These are phyloP conservation scores for Tulasnella sp. DNA, from an alignment of 768 basidiomycete genomes.

Conservation along the genomic window DNA sequence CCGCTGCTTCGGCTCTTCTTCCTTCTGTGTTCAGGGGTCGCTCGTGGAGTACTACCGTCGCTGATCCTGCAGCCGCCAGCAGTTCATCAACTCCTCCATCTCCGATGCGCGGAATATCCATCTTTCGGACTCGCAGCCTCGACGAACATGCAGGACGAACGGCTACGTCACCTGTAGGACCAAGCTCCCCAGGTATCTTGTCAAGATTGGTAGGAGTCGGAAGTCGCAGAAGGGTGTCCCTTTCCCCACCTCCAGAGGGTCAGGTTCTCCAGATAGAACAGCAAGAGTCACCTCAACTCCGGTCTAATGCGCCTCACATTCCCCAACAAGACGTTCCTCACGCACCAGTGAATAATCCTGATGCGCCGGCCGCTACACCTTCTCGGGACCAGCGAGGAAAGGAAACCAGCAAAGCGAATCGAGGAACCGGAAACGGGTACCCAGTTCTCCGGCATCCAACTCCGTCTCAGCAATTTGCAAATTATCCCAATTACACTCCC, in stretches of 20 bases:
- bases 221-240: neutral
- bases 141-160: slow-evolving; percentile 11
- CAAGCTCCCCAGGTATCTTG: neutral
- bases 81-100: neutral
- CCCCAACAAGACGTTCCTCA: neutral
- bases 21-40: slow-evolving; percentile 1
- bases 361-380: neutral
- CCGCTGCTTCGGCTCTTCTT: neutral
- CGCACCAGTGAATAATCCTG: neutral
- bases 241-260: neutral
- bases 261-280: slow-evolving; percentile 1
- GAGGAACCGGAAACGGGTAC: slow-evolving; percentile 36
- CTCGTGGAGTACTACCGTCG: neutral
- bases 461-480: slow-evolving; percentile 53
- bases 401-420: neutral
- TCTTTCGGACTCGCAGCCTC: slow-evolving; percentile 22
- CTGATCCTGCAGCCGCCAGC: neutral
- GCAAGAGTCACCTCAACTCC: neutral
- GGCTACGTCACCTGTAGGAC: neutral
- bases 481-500: slow-evolving; percentile 71
- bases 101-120: slow-evolving; percentile 3
- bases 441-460: slow-evolving; percentile 52
- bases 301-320: neutral
- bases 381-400: neutral
- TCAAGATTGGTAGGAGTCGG: neutral